Evolutionary conservation across 345 rosid genomes (phyloP).

Genomic region (Lepidium africanum): DNA sequence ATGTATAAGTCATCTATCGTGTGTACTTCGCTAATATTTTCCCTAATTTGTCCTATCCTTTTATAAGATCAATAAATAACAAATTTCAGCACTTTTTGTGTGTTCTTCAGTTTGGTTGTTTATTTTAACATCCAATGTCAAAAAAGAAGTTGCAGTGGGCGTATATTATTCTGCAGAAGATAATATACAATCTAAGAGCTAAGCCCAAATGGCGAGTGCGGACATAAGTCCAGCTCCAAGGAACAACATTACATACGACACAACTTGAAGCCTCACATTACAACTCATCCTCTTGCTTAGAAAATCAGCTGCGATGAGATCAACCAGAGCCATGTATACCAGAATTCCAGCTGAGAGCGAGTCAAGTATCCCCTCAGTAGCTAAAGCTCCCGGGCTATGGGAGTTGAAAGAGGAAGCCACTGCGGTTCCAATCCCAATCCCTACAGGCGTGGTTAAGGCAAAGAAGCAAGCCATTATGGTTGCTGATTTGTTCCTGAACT

Average conservation of each 20-base stretch:
- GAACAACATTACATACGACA: slow-evolving; percentile 66
- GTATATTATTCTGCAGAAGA: not conserved
- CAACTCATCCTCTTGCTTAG: slow-evolving; percentile 88
- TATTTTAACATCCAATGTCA: not conserved
- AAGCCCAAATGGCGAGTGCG: slow-evolving; percentile 81
- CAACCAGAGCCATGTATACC: slow-evolving; percentile 90
- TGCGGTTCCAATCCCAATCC: slow-evolving; percentile 64
- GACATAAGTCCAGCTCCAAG: slow-evolving; percentile 95
- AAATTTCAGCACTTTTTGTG: not conserved
- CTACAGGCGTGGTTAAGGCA: slow-evolving; percentile 63
- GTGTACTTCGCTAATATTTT: not conserved
- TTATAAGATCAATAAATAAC: not conserved
- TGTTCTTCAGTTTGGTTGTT: not conserved
- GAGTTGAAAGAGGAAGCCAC: slow-evolving; percentile 60
- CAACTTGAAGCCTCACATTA: slow-evolving; percentile 74
- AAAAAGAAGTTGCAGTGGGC: not conserved
- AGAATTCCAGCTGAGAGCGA: slow-evolving; percentile 82
- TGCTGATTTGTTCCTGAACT: slow-evolving; percentile 50
- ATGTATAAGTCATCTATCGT: not conserved
- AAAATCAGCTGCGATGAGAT: slow-evolving; percentile 91
- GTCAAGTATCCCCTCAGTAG: slow-evolving; percentile 68
- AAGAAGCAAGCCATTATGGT: slow-evolving; percentile 73
- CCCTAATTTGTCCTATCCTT: not conserved
- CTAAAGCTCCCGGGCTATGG: slow-evolving; percentile 48
- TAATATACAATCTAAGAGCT: slow-evolving; percentile 4